phyloP scores from a whole-genome alignment of 129 eudicot species.

The Centaurea solstitialis region DNA sequence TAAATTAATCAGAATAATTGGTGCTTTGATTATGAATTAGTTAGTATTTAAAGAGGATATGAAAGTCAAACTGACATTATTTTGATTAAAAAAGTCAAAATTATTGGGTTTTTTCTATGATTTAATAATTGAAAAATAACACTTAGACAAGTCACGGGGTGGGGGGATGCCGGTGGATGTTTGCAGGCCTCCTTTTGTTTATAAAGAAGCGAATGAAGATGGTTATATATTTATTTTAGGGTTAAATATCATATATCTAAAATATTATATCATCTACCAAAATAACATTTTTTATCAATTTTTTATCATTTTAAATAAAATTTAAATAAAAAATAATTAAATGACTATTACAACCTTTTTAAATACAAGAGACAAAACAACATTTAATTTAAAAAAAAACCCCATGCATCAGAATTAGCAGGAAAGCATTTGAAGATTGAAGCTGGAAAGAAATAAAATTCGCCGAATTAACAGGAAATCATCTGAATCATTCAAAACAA shows the following conservation, averaged over 20 bases:
- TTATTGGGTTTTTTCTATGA: not conserved
- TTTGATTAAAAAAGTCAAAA: constrained; percentile 14
- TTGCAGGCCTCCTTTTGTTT: not conserved
- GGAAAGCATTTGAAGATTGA: not conserved
- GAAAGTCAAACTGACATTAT: constrained; percentile 29
- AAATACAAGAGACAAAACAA: too few relatives aligned
- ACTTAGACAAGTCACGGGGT: constrained; percentile 25
- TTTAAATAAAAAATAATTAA: too few relatives aligned
- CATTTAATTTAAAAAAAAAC: too few relatives aligned
- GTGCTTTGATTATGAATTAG: not conserved
- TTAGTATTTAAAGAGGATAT: not conserved
- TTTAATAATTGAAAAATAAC: not conserved
- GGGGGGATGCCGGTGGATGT: constrained; percentile 15
- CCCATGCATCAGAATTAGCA: too few relatives aligned
- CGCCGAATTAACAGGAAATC: constrained; percentile 2
- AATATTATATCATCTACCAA: too few relatives aligned
- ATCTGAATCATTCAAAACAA: constrained; percentile 5
- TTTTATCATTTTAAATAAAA: too few relatives aligned
- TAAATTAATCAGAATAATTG: constrained; percentile 20
- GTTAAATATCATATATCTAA: too few relatives aligned
- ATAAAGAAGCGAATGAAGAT: not conserved
- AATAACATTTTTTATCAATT: too few relatives aligned
- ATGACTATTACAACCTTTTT: too few relatives aligned
- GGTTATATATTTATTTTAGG: not conserved
- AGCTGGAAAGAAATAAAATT: constrained; percentile 13